A percentile compares a stretch with the other conserved stretches of the same genome.
phyloP scores from a whole-genome alignment of 495 filamentous ascomycete genomes.

The Xylaria scruposa region DNA sequence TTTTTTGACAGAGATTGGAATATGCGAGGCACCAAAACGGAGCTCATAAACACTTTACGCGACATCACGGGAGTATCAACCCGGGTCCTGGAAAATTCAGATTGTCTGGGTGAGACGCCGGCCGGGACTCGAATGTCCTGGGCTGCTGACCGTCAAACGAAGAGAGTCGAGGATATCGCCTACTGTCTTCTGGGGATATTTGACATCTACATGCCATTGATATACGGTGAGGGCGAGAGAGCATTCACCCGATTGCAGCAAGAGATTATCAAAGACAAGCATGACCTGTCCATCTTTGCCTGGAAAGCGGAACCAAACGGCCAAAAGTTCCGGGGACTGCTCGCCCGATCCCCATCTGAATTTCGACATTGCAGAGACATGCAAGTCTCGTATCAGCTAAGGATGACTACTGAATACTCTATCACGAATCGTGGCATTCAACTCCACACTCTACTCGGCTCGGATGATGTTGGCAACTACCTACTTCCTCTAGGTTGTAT shows the following conservation, averaged over 20 bases:
- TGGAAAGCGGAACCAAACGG: constrained; percentile 23
- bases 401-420: constrained; percentile 5
- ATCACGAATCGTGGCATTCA: constrained; percentile 11
- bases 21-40: constrained; percentile 12
- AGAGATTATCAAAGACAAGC: constrained; percentile 32
- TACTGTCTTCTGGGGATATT: constrained; percentile 40
- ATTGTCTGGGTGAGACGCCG: constrained; percentile 3
- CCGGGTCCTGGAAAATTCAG: not conserved
- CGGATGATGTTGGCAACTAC: constrained; percentile 2
- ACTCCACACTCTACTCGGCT: constrained; percentile 1
- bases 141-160: constrained; percentile 42
- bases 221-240: constrained; percentile 38
- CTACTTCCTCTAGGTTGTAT: constrained; percentile 1
- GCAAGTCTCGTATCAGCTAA: constrained; percentile 10
- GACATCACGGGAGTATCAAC: constrained; percentile 13
- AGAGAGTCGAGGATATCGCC: constrained; percentile 35
- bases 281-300: constrained; percentile 30
- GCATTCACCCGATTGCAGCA: constrained; percentile 39
- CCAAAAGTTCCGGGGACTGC: constrained; percentile 9
- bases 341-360: constrained; percentile 9
- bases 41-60: not conserved
- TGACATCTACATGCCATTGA: constrained; percentile 39
- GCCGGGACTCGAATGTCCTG: constrained; percentile 40
- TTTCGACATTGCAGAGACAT: constrained; percentile 7
- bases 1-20: constrained; percentile 16